phyloP scores from a whole-genome alignment of 208 protist species.

The Wallacemonas sp. region DNA sequence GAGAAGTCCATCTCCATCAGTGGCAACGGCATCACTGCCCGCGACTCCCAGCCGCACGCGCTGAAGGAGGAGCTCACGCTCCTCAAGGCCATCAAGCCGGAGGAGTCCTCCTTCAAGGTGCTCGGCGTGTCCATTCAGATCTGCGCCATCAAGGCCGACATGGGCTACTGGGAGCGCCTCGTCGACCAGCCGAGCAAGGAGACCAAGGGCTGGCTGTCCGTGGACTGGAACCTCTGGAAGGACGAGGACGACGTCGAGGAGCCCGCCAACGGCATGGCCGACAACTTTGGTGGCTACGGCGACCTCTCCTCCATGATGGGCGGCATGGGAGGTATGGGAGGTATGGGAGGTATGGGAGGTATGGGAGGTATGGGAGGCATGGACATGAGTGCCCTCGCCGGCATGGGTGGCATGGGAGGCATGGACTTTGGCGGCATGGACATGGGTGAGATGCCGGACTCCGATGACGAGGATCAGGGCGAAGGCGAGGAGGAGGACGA shows the following conservation, averaged over 20 bases:
- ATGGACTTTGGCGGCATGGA: conserved; percentile 37
- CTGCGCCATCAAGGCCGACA: conserved; percentile 87
- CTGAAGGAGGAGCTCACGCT: conserved; percentile 75
- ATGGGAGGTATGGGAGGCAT: conserved; percentile 24
- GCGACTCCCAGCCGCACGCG: conserved; percentile 59
- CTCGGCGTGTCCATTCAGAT: conserved; percentile 86
- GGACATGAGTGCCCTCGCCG: conserved; percentile 34
- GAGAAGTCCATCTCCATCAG: conserved; percentile 74
- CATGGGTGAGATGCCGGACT: conserved; percentile 24
- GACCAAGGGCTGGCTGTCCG: conserved; percentile 85
- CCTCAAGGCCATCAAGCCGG: conserved; percentile 81
- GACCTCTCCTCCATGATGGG: conserved; percentile 74
- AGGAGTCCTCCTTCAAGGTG: conserved; percentile 84
- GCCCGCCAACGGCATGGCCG: conserved; percentile 38
- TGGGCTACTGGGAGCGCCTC: conserved; percentile 86
- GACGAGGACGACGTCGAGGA: conserved; percentile 89
- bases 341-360: conserved; percentile 20
- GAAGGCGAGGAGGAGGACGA: conserved; percentile 38
- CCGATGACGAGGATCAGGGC: conserved; percentile 23
- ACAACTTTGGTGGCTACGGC: conserved; percentile 84
- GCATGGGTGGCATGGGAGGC: conserved; percentile 19
- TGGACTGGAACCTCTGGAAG: conserved; percentile 93
- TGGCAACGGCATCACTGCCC: conserved; percentile 72
- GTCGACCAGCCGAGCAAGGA: conserved; percentile 68
- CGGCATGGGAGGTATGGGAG: conserved; percentile 56